Base-by-base conservation (phyloP, 2,329 filamentous ascomycete genomes). In the Alternaria arborescens region DNA sequence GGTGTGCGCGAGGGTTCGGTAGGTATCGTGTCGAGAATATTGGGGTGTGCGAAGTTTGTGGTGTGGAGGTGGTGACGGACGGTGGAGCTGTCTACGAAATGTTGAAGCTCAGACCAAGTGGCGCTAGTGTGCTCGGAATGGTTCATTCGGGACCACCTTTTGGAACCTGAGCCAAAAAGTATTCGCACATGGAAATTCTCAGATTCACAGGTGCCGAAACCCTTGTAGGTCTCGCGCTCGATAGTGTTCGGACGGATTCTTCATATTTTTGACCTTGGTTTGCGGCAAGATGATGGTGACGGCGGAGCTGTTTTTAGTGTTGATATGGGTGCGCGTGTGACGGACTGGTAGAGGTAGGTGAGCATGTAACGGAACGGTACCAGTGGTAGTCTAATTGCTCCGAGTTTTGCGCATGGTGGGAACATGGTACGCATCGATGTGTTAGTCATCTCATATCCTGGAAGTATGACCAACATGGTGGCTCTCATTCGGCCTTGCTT, bases 271-370 rank as follows among this genome's bases (percentile, higher is more conserved):
- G n/a, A 8, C 10, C n/a, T 40, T 20, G n/a, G 8, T 38, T n/a
- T 38, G 34, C 3, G 5, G 12, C 24, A 14, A 36, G 16, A 6
- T 16, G 34, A 78, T 82, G 0, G 82, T 85, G 42, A 88, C 87
- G 54, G 88, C 88, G 0, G 68, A 90, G 68, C 88, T 77, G 8
- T 67, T 80, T 10, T n/a, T 6, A 36, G 32, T 50, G 30, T 36
- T 14, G 20, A 77, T 67, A 46, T 65, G 77, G 16, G 72, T 73
- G 1, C 77, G 80, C 77, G 74, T 78, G 14, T 16, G 18, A 26
- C 24, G 24, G 28, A 5, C 12, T 22, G 44, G 0, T 22, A 20
- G 8, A 14, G 11, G 30, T 48, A 34, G 28, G 10, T 16, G 18
- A 34, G 11, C 18, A 20, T 48, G n/a, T 12, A 8, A 14, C n/a